Percentiles rank a stretch among this genome's conserved stretches.
Evolutionary conservation across 257 asterid species (phyloP).

Genomic region (Parsonsia alboflavescens): DNA sequence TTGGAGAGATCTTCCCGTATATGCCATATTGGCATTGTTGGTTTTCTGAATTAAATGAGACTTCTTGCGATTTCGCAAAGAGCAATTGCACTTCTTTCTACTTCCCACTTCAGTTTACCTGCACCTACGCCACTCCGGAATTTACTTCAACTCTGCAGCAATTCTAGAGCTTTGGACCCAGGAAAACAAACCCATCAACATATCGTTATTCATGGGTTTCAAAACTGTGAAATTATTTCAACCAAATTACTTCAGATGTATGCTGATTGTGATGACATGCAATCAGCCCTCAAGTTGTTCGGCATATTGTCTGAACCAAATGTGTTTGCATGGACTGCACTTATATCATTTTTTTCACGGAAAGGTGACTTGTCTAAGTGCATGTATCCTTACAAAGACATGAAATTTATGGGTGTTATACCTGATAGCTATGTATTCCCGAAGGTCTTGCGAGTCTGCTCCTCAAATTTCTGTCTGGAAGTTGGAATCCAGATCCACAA

Average conservation of each 20-base stretch:
- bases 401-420: conserved; percentile 25
- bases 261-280: conserved; percentile 22
- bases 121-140: conserved; percentile 16
- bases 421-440: conserved; percentile 40
- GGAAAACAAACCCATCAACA: conserved; percentile 36
- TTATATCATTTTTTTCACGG: conserved; percentile 30
- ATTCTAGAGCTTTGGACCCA: conserved; percentile 19
- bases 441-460: conserved; percentile 25
- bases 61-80: not conserved
- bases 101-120: not conserved
- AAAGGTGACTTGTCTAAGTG: conserved; percentile 25
- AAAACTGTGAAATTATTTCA: conserved; percentile 16
- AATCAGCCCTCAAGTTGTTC: conserved; percentile 26
- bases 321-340: conserved; percentile 35
- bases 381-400: conserved; percentile 22
- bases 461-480: conserved; percentile 9
- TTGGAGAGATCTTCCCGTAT: too few species aligned
- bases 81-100: not conserved
- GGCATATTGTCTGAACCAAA: conserved; percentile 35
- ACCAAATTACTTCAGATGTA: conserved; percentile 32
- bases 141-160: conserved; percentile 29
- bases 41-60: conserved; percentile 6
- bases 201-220: conserved; percentile 21
- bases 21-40: too few species aligned
- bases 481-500: conserved; percentile 32